Evolutionary conservation across 163 green algal genomes (phyloP), one percentile per base, ranked within the genome.

Genomic region (Prototheca wickerhamii): DNA sequence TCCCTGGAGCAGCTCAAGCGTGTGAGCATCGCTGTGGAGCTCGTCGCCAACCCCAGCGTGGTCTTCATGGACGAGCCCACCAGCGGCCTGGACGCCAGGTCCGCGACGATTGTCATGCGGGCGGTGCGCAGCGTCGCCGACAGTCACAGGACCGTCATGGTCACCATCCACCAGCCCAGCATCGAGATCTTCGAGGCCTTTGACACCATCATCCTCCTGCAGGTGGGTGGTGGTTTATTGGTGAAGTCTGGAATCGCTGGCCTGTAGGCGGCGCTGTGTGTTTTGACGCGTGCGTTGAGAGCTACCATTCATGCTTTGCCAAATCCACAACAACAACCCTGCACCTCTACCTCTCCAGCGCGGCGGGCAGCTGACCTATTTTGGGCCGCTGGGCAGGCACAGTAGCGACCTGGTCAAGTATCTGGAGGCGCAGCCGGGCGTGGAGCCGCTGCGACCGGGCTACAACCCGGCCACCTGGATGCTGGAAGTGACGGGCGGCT

Each of bases 401-500:
- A 82, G 70, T 60, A 44, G 52, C 53, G 56, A 55, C 4, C 79
- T 93, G 35, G 78, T 91, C 17, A 30, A 58, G 4, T 93, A 91
- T 70, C 73, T 93, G 44, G 63, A 78, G 60, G 49, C 34, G 0
- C 70, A 84, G 40, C 79, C 80, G 25, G 76, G 76, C n/a, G 80
- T 87, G 29, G 57, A 70, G 17, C 58, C 63, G 34, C 73, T 88
- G 50, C 61, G 61, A 3, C 32, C 64, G n/a, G 83, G 83, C 2
- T 83, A 87, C 69, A 94, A 94, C 75, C 86, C 86, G 23, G 82
- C 87, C 53, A 94, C 83, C 21, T 82, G 73, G 64, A 78, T 80
- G 73, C 78, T 92, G 43, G 87, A 94, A 69, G 80, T 90, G 18
- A 89, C 85, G 3, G 85, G 85, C 34, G 85, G 83, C 7, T 80